These are phyloP conservation scores for Epichloe typhina DNA, from an alignment of 2,329 filamentous ascomycete species.

Conservation along the genomic window DNA sequence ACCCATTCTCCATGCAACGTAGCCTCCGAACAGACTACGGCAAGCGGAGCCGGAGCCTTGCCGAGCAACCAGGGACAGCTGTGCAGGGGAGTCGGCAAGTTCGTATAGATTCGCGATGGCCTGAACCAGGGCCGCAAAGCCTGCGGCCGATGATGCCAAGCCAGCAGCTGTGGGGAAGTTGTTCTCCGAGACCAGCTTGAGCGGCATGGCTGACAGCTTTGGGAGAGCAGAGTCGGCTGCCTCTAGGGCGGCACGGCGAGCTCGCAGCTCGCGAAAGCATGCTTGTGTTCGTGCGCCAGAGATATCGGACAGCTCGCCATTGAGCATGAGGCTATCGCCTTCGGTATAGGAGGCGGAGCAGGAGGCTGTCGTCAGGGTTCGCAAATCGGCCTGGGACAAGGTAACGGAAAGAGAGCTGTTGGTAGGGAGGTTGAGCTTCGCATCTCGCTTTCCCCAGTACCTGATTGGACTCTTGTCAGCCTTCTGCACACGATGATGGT, in stretches of 20 bases:
- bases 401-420: slow-evolving; percentile 97
- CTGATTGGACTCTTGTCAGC: slow-evolving; percentile 12
- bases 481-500: neutral
- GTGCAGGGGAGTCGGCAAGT: slow-evolving; percentile 65
- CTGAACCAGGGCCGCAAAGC: slow-evolving; percentile 59
- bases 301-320: slow-evolving; percentile 71
- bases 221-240: slow-evolving; percentile 59
- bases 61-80: slow-evolving; percentile 77
- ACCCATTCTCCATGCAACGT: slow-evolving; percentile 88
- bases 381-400: slow-evolving; percentile 83
- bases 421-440: slow-evolving; percentile 88
- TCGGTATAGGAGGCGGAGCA: slow-evolving; percentile 61
- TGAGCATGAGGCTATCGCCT: slow-evolving; percentile 66
- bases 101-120: slow-evolving; percentile 88
- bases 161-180: slow-evolving; percentile 98
- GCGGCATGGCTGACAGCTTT: slow-evolving; percentile 61
- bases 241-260: slow-evolving; percentile 66
- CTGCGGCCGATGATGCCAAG: slow-evolving; percentile 59
- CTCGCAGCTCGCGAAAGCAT: slow-evolving; percentile 76
- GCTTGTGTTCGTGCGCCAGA: slow-evolving; percentile 84
- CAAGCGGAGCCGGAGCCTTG: slow-evolving; percentile 94
- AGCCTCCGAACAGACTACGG: slow-evolving; percentile 84
- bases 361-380: slow-evolving; percentile 89
- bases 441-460: slow-evolving; percentile 94
- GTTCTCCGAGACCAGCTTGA: slow-evolving; percentile 89